Evolutionary conservation across 805 yeast species (phyloP).

Genomic region (Lipomyces starkeyi): DNA sequence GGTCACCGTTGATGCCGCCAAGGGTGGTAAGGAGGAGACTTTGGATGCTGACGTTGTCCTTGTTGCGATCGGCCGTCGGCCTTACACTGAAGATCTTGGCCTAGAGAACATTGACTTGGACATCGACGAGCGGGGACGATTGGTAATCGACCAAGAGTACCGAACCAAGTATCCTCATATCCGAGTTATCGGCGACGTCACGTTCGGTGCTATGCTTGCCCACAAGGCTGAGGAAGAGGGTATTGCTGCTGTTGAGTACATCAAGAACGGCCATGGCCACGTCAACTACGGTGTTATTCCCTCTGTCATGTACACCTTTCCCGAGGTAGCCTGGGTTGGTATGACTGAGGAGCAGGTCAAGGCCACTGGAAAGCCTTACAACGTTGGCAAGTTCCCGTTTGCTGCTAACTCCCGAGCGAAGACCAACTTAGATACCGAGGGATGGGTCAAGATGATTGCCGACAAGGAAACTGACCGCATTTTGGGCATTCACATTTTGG

Average conservation of each 20-base stretch:
- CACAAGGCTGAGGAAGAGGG: slow-evolving; percentile 99
- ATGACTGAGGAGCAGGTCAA: slow-evolving; percentile 93
- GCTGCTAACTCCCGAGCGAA: slow-evolving; percentile 99
- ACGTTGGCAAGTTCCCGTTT: slow-evolving; percentile 97
- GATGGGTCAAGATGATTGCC: slow-evolving; percentile 92
- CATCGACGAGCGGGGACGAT: slow-evolving; percentile 87
- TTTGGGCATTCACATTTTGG: slow-evolving; percentile 95
- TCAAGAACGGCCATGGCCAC: slow-evolving; percentile 94
- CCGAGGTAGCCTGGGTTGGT: slow-evolving; percentile 99
- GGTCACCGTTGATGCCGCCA: slow-evolving; percentile 86
- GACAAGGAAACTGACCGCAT: slow-evolving; percentile 98
- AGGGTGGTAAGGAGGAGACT: slow-evolving; percentile 77
- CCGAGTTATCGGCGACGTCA: slow-evolving; percentile 97
- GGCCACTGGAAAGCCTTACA: slow-evolving; percentile 88
- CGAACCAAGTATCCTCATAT: slow-evolving; percentile 91
- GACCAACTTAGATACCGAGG: slow-evolving; percentile 96
- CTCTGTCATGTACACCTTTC: slow-evolving; percentile 98
- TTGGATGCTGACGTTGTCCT: slow-evolving; percentile 90
- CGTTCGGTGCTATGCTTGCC: slow-evolving; percentile 99
- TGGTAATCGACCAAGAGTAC: slow-evolving; percentile 92
- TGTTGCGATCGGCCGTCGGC: slow-evolving; percentile 99
- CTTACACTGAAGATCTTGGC: slow-evolving; percentile 87
- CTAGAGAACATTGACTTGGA: slow-evolving; percentile 90
- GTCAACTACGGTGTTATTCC: slow-evolving; percentile 98
- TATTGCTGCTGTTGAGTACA: slow-evolving; percentile 95